A percentile compares a stretch with the other conserved stretches of the same genome.
Conservation (phyloP, 768 basidiomycete genomes). For the Trametes coccinea region DNA sequence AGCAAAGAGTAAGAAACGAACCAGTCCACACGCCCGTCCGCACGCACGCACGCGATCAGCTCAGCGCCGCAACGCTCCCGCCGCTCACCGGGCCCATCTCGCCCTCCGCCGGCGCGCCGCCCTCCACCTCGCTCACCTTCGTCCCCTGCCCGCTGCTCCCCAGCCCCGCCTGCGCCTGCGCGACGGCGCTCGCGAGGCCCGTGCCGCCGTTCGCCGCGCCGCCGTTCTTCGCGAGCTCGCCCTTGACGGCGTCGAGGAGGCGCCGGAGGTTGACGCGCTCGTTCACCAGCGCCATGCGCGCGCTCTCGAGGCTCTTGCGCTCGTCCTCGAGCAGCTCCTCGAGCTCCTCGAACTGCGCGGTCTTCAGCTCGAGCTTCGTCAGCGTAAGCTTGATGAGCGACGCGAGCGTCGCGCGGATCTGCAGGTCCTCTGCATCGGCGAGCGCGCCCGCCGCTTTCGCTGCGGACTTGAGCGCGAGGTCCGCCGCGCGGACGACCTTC, state of each 20-base stretch:
- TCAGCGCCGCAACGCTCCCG: constrained; percentile 33
- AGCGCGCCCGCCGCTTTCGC: constrained; percentile 80
- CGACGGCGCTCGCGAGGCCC: constrained; percentile 33
- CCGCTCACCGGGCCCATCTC: constrained; percentile 57
- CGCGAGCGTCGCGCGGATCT: constrained; percentile 77
- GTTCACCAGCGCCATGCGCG: constrained; percentile 73
- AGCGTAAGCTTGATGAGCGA: constrained; percentile 81
- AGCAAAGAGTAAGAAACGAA: constrained; percentile 2
- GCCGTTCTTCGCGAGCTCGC: constrained; percentile 59
- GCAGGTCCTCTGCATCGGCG: constrained; percentile 78
- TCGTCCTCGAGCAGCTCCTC: constrained; percentile 93
- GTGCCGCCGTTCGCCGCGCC: constrained; percentile 12
- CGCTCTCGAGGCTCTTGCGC: constrained; percentile 79
- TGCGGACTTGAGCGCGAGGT: constrained; percentile 86
- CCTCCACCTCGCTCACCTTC: constrained; percentile 52
- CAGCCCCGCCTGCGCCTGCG: constrained; percentile 40
- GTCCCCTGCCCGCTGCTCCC: constrained; percentile 65
- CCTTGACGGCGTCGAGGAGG: constrained; percentile 65
- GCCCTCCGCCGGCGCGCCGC: constrained; percentile 46
- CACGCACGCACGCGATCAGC: constrained; percentile 3
- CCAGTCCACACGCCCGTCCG: background rate
- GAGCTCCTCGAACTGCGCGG: constrained; percentile 91
- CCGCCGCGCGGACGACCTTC: constrained; percentile 78
- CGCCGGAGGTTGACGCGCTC: constrained; percentile 75
- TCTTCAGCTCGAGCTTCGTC: constrained; percentile 93